These are phyloP conservation scores for Paecilomyces variotii DNA, from an alignment of 2,329 filamentous ascomycete genomes.

Conservation along the genomic window DNA sequence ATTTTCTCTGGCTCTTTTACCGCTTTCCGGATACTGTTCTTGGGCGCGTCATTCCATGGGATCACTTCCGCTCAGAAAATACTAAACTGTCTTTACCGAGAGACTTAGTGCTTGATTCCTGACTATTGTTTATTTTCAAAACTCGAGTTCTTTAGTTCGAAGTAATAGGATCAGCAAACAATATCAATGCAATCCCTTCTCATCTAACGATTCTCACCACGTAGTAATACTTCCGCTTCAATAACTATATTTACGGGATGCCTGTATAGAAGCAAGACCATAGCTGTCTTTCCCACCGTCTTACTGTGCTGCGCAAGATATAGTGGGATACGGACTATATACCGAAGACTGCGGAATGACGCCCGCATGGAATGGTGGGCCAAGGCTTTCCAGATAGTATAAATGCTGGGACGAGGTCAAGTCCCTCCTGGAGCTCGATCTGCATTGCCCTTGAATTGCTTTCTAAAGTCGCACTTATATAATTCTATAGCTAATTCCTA, in stretches of 20 bases:
- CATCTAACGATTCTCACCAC: not conserved
- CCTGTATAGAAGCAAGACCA: not conserved
- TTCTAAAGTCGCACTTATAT: no score
- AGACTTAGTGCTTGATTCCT: not conserved
- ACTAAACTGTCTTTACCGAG: not conserved
- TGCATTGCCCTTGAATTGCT: no score
- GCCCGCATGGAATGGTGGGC: no score
- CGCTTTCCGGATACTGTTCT: not conserved
- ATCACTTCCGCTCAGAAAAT: not conserved
- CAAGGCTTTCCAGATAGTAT: no score
- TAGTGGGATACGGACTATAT: no score
- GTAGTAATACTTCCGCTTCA: not conserved
- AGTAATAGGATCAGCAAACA: not conserved
- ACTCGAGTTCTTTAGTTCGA: not conserved
- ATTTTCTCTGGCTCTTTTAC: not conserved
- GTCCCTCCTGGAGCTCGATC: no score
- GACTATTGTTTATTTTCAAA: not conserved
- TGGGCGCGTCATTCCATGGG: not conserved
- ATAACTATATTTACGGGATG: not conserved
- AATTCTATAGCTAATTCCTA: no score
- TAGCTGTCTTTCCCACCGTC: no score
- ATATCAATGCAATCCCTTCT: not conserved
- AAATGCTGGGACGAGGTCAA: no score
- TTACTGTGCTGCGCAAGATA: no score
- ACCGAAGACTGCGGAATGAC: no score